Evolutionary conservation across 805 yeast species (phyloP).

Genomic region (Myxozyma udenii): DNA sequence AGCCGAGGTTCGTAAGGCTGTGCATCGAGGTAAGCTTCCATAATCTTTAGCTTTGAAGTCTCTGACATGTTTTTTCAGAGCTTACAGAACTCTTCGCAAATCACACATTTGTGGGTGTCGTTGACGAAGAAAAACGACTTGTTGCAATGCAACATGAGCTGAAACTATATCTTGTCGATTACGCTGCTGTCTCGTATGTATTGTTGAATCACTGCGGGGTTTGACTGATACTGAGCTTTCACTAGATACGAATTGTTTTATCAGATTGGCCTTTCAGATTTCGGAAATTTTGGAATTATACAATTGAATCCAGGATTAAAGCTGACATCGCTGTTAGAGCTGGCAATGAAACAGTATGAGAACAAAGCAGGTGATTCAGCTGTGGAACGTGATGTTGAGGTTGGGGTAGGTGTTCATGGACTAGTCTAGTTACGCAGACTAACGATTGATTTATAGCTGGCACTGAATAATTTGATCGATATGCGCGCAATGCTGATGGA

Average conservation of each 20-base stretch:
- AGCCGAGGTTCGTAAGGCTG: conserved; percentile 34
- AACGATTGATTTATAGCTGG: not conserved
- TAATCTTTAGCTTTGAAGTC: not conserved
- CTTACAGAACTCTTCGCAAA: conserved; percentile 67
- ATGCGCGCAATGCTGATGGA: conserved; percentile 80
- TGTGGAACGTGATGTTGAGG: not conserved
- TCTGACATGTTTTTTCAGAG: conserved; percentile 33
- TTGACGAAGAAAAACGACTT: conserved; percentile 65
- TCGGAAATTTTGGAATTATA: conserved; percentile 74
- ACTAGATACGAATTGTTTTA: conserved; percentile 60
- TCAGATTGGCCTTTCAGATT: conserved; percentile 73
- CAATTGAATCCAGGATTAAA: conserved; percentile 41
- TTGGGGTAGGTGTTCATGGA: too few species aligned
- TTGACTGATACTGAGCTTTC: too few species aligned
- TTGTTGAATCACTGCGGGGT: not conserved
- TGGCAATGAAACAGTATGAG: conserved; percentile 32
- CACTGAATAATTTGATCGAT: conserved; percentile 34
- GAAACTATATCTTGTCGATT: conserved; percentile 73
- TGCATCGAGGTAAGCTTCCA: conserved; percentile 13
- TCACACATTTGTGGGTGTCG: conserved; percentile 75
- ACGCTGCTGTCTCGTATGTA: conserved; percentile 55
- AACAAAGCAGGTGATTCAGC: not conserved
- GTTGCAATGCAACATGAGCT: conserved; percentile 85
- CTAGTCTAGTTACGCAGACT: too few species aligned
- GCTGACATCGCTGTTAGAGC: conserved; percentile 42